Base-by-base conservation (phyloP, 1,139 yeast genomes). In the Suhomyces chickasaworum region DNA sequence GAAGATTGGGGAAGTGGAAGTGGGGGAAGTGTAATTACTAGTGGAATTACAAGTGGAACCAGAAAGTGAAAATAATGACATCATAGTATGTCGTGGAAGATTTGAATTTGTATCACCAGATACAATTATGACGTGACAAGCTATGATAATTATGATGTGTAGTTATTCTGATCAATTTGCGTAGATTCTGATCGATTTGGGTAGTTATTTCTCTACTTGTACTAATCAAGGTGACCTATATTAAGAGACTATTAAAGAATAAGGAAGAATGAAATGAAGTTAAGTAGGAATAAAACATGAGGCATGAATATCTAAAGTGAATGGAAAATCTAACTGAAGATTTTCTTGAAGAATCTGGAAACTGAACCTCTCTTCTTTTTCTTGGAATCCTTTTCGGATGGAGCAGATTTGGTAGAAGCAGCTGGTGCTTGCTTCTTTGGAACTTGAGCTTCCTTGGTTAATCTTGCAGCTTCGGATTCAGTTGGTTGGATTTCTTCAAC, bases 401-500 rank as follows among this genome's bases (percentile, higher is more conserved):
- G 15, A 8, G 40, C 33, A 15, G 40, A 3, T 22, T 23, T 18
- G 31, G 30, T 13, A 25, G 40, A 22, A 15, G 40, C 34, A 18
- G 40, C 40, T 7, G 49, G 25, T 8, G 51, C 43, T n/a, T 51
- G 36, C 41, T 49, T 50, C 44, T 30, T 46, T 31, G 35, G 47
- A 45, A 39, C 41, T 35, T 25, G 49, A 36, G 75, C 77, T 54
- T 71, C 69, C 48, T 61, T 59, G 34, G 70, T 63, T 41, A 69
- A 64, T 56, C 64, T 63, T 41, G 60, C 66, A 37, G 64, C 65
- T 58, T 71, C 74, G 21, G 71, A 64, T 50, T 62, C 66, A 29
- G 77, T 68, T 18, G 78, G 78, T 57, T 70, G 59, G 54, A 73
- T 69, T 58, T 74, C 77, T 59, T 74, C 78, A 36, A 73, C 64